Evolutionary conservation across 2,329 filamentous ascomycete genomes (phyloP).

Genomic region (Colletotrichum neosansevieriae): DNA sequence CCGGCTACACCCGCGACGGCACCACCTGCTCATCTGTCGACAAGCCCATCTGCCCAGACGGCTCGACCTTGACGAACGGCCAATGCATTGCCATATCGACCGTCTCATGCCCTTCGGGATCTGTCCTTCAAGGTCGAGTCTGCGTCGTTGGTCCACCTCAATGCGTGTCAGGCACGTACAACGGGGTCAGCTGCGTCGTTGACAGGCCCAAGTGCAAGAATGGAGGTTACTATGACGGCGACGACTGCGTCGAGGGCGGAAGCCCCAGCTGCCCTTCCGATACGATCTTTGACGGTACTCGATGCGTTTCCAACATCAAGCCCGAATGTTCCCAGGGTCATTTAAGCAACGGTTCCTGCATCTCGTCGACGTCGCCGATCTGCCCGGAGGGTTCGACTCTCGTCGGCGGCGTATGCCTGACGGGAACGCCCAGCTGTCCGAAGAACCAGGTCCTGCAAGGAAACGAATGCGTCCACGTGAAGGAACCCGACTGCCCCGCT

Average conservation of each 20-base stretch:
- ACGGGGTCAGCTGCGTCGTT: not conserved
- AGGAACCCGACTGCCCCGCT: not conserved
- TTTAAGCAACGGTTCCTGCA: not conserved
- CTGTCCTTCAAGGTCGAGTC: not conserved
- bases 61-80: not conserved
- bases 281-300: not conserved
- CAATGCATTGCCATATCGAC: not conserved
- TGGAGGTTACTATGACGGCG: not conserved
- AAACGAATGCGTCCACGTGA: not conserved
- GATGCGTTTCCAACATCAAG: accelerated
- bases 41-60: not conserved
- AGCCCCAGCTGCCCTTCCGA: not conserved
- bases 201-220: not conserved
- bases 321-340: not conserved
- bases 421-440: not conserved
- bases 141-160: not conserved
- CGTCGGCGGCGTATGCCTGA: not conserved
- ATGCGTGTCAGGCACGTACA: not conserved
- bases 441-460: not conserved
- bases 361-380: accelerated
- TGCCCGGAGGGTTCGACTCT: not conserved
- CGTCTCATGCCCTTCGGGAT: not conserved
- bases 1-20: not conserved
- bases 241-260: not conserved
- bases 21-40: not conserved